phyloP scores from a whole-genome alignment of 768 basidiomycete species.

The Gloeopeniophorella convolvens region DNA sequence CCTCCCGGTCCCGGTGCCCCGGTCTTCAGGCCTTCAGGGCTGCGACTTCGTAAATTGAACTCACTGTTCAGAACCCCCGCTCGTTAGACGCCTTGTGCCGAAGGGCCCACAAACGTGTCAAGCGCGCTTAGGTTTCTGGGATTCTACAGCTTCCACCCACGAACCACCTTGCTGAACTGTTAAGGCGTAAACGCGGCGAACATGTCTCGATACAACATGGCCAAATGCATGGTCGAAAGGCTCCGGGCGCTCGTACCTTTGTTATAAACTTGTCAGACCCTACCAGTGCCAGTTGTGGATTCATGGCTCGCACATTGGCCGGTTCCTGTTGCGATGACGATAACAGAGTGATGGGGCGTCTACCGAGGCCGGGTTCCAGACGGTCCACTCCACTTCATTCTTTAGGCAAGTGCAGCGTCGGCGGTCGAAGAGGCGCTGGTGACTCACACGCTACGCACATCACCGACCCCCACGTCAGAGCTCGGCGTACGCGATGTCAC shows the following conservation, averaged over 20 bases:
- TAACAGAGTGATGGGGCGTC: neutral
- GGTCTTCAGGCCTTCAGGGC: slow-evolving; percentile 10
- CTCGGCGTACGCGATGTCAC: neutral
- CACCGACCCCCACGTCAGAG: neutral
- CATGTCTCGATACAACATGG: too few relatives aligned
- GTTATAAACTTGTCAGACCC: too few relatives aligned
- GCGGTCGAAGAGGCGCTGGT: neutral
- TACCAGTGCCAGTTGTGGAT: too few relatives aligned
- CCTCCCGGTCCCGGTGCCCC: neutral
- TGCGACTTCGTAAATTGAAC: neutral
- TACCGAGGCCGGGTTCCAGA: neutral
- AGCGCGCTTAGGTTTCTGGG: neutral
- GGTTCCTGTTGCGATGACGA: too few relatives aligned
- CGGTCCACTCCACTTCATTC: neutral
- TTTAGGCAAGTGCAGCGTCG: neutral
- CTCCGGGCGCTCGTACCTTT: too few relatives aligned
- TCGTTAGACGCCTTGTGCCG: neutral
- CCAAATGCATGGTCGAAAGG: too few relatives aligned
- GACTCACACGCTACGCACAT: slow-evolving; percentile 5
- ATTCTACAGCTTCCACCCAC: too few relatives aligned
- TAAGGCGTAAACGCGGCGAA: too few relatives aligned
- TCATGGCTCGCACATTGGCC: too few relatives aligned
- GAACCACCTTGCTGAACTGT: too few relatives aligned
- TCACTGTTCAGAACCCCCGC: neutral
- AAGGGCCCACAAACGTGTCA: neutral